phyloP scores from a whole-genome alignment of 257 asterid genomes.

The Rubia yunnanensis region DNA sequence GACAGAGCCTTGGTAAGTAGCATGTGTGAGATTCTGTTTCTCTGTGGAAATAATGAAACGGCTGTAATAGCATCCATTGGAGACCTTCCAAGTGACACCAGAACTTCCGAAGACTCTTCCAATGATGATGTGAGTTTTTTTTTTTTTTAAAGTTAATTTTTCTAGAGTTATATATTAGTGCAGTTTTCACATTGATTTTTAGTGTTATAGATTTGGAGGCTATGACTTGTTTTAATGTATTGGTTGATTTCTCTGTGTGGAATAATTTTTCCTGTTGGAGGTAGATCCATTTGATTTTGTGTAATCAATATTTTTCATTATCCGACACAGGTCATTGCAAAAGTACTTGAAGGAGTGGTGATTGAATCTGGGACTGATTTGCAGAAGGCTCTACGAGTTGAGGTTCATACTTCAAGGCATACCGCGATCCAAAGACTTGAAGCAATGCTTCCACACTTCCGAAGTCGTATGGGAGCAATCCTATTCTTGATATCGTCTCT shows the following conservation, averaged over 20 bases:
- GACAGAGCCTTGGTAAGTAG: conserved; percentile 86
- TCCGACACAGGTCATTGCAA: conserved; percentile 48
- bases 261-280: not conserved
- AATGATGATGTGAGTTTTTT: conserved; percentile 56
- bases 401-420: conserved; percentile 42
- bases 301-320: not conserved
- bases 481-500: conserved; percentile 86
- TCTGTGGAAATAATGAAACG: conserved; percentile 65
- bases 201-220: not conserved
- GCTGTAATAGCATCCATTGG: conserved; percentile 64
- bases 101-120: conserved; percentile 31
- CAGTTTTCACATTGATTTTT: not conserved
- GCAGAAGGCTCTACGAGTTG: conserved; percentile 57
- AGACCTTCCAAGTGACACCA: conserved; percentile 29
- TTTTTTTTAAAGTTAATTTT: not conserved
- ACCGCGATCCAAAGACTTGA: conserved; percentile 55
- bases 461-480: conserved; percentile 95
- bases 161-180: not conserved
- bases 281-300: not conserved
- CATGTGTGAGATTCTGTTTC: conserved; percentile 89
- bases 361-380: conserved; percentile 73
- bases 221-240: not conserved
- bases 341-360: conserved; percentile 61
- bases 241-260: not conserved
- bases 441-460: conserved; percentile 65